phyloP scores from a whole-genome alignment of 768 basidiomycete genomes.

The Nidularia pulvinata region DNA sequence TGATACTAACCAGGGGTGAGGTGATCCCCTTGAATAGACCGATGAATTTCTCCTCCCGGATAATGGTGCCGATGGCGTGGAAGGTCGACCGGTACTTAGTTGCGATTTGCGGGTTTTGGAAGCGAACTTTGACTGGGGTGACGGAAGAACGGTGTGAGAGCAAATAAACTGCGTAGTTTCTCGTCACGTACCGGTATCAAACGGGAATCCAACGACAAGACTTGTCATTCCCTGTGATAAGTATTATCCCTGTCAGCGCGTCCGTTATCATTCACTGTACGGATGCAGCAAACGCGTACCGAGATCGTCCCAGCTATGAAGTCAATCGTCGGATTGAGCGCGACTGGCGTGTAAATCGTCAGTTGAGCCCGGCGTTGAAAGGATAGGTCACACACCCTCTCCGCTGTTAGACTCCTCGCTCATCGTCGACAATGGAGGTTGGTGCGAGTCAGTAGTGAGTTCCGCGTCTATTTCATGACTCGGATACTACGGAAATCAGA shows the following conservation, averaged over 20 bases:
- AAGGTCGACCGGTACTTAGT: conserved; percentile 60
- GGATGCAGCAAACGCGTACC: conserved; percentile 14
- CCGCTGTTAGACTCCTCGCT: too few species aligned
- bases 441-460: too few species aligned
- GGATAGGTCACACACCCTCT: too few species aligned
- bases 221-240: conserved; percentile 55
- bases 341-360: conserved; percentile 8
- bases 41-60: conserved; percentile 65
- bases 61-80: conserved; percentile 66
- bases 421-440: too few species aligned
- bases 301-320: conserved; percentile 80
- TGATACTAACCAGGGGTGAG: conserved; percentile 69
- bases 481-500: too few species aligned
- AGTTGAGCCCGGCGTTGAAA: too few species aligned
- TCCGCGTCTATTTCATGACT: too few species aligned
- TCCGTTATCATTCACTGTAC: neutral
- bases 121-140: conserved; percentile 74
- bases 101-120: conserved; percentile 65
- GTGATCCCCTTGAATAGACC: conserved; percentile 78
- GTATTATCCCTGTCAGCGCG: neutral
- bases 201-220: conserved; percentile 73
- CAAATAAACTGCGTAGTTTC: neutral
- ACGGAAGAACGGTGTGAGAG: neutral
- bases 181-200: conserved; percentile 49
- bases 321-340: conserved; percentile 66